Percentiles rank a stretch among this genome's conserved stretches.
phyloP scores from a whole-genome alignment of 202 grass and related monocot genomes.

The Carex sylvatica region DNA sequence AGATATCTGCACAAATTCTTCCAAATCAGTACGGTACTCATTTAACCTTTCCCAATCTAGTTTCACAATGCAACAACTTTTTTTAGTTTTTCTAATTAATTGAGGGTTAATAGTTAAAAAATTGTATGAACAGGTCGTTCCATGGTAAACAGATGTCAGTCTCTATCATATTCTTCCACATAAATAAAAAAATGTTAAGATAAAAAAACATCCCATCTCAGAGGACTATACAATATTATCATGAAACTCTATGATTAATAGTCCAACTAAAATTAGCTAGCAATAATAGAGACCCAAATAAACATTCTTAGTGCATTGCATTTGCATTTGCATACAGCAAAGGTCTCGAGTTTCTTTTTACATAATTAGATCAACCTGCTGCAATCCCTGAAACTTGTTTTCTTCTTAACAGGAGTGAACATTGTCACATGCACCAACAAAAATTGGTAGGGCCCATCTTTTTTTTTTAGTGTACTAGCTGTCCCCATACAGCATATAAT shows the following conservation, averaged over 20 bases:
- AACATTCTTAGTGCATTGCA: slow-evolving; percentile 8
- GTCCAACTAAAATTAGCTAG: slow-evolving; percentile 13
- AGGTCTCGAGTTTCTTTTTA: not conserved
- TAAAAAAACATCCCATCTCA: not conserved
- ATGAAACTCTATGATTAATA: slow-evolving; percentile 14
- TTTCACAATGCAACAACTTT: not conserved
- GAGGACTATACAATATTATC: not conserved
- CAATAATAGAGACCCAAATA: not conserved
- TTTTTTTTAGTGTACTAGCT: slow-evolving; percentile 21
- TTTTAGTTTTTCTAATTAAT: not conserved
- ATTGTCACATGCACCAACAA: slow-evolving; percentile 27
- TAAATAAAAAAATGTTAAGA: not conserved
- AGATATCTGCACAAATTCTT: not conserved
- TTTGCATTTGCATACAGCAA: slow-evolving; percentile 10
- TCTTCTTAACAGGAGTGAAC: slow-evolving; percentile 20
- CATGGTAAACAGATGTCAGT: no score
- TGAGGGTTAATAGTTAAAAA: no score
- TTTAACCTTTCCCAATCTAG: not conserved
- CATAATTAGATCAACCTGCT: slow-evolving; percentile 20
- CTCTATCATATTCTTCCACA: not conserved
- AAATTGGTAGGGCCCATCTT: slow-evolving; percentile 8
- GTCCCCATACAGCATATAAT: slow-evolving; percentile 1
- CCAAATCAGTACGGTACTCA: not conserved
- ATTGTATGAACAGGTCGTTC: no score
- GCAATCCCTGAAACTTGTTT: slow-evolving; percentile 10